Conservation (phyloP, 148 eudicot genomes). For the Chenopodium formosanum region DNA sequence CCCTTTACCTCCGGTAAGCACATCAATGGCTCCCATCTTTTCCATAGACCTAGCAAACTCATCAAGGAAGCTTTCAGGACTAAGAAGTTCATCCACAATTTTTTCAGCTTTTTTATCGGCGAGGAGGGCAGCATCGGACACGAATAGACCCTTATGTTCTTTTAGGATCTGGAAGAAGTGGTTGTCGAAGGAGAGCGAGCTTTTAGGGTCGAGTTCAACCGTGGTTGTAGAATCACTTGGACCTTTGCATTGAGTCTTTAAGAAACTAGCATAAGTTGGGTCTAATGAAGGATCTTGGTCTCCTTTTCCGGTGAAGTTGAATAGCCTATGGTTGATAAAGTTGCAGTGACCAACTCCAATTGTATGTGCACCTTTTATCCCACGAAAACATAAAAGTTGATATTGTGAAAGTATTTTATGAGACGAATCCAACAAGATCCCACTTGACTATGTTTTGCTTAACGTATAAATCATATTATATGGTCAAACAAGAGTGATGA, state of each 20-base stretch:
- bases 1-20: constrained; percentile 25
- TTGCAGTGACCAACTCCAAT: constrained; percentile 28
- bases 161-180: constrained; percentile 15
- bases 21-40: constrained; percentile 28
- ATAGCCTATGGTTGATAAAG: constrained; percentile 18
- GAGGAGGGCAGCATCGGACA: constrained; percentile 32
- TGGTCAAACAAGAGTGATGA: too few species aligned
- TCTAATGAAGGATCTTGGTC: constrained; percentile 33
- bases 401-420: too few species aligned
- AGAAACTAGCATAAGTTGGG: constrained; percentile 17
- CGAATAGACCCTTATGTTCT: constrained; percentile 24
- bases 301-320: constrained; percentile 22
- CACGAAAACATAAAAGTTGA: too few species aligned
- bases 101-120: constrained; percentile 8
- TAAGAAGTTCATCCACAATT: constrained; percentile 8
- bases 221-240: constrained; percentile 16
- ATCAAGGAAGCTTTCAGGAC: constrained; percentile 9
- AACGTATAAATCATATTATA: too few species aligned
- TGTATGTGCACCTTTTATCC: constrained; percentile 27
- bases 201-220: constrained; percentile 22
- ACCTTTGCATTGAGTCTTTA: constrained; percentile 16
- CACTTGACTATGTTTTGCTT: too few species aligned
- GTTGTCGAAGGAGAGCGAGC: constrained; percentile 22
- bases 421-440: too few species aligned
- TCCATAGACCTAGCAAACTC: constrained; percentile 30